Evolutionary conservation across 306 rosid species (phyloP), one percentile per base, ranked within the genome.

Genomic region (Vachellia collinsii): DNA sequence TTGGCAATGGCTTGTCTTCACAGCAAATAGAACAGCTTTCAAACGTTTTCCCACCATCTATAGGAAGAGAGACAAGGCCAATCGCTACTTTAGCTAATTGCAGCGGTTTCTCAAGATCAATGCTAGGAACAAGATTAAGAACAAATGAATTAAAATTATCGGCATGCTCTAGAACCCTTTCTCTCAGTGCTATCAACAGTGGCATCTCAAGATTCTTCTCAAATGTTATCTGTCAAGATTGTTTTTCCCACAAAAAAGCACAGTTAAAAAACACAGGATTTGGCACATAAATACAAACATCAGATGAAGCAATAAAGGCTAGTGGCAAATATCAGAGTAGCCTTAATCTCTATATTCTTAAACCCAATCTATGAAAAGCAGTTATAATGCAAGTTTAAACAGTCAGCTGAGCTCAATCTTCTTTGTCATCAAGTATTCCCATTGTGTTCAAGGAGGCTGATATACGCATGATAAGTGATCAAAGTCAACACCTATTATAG

Each of bases 11-110:
- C 82, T 93, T 95, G 84, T 95, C 92, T 3, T 95, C 94, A 12
- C 99, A 90, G 71, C 99, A 95, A 82, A 95, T 91, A 79, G 95
- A 90, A 82, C 99, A 95, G 62, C 83, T 90, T 82, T 91, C 92
- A 73, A 88, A 74, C n/a, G 87, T 86, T 79, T 8, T 77, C 82
- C 88, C 84, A 11, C 85, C 96, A 82, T 85, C 86, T 22, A 72
- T 83, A 20, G 92, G 93, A 65, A 80, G 83, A 66, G 95, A 84
- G 82, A 94, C 79, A 36, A 94, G 88, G 17, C 99, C 99, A 41
- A 91, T 90, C 37, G 97, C 97, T 85, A 94, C 95, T 85, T 88
- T 89, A 13, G 99, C 99, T 76, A 94, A 87, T 83, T 93, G 90
- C 79, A 84, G 56, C 25, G 99, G 95, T 80, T 56, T 86, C 78